A percentile compares a stretch with the other conserved stretches of the same genome.
Evolutionary conservation across 2,329 filamentous ascomycete genomes (phyloP).

Genomic region (Talaromyces sp.): DNA sequence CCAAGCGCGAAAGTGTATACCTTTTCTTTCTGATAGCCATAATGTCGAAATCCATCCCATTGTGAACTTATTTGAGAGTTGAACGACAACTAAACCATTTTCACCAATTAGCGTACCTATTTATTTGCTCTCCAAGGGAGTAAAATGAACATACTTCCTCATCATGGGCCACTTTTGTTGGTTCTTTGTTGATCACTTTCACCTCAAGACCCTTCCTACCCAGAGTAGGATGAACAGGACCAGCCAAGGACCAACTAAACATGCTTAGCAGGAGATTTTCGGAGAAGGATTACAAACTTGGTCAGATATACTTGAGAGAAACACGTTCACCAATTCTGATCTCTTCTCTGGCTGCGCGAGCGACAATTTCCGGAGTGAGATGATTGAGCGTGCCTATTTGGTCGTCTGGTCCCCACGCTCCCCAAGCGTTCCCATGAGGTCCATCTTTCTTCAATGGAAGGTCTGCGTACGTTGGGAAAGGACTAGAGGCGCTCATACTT

Average conservation of each 20-base stretch:
- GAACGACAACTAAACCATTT: constrained; percentile 22
- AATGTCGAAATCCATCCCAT: constrained; percentile 47
- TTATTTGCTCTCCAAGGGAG: background rate
- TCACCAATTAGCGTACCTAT: background rate
- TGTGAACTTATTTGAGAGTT: constrained; percentile 48
- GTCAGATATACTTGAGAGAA: constrained; percentile 12
- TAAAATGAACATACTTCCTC: background rate
- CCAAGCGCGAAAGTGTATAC: background rate
- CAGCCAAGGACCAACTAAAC: background rate
- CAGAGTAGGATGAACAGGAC: background rate
- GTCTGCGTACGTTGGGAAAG: background rate
- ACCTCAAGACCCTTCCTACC: background rate
- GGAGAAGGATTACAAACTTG: too few species aligned
- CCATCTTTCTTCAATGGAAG: constrained; percentile 26
- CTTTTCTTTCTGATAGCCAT: constrained; percentile 30
- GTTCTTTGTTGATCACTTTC: background rate
- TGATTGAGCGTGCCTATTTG: constrained; percentile 54
- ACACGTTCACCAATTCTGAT: constrained; percentile 35
- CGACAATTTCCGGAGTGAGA: constrained; percentile 45
- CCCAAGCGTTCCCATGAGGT: constrained; percentile 55
- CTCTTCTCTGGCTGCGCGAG: constrained; percentile 41
- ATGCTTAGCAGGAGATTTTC: background rate
- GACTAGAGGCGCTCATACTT: background rate
- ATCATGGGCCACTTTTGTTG: background rate
- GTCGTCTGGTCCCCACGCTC: constrained; percentile 50